Percentiles rank a stretch among this genome's conserved stretches.
Conservation (phyloP, 1,284 basidiomycete species). For the Termitomyces sp. region DNA sequence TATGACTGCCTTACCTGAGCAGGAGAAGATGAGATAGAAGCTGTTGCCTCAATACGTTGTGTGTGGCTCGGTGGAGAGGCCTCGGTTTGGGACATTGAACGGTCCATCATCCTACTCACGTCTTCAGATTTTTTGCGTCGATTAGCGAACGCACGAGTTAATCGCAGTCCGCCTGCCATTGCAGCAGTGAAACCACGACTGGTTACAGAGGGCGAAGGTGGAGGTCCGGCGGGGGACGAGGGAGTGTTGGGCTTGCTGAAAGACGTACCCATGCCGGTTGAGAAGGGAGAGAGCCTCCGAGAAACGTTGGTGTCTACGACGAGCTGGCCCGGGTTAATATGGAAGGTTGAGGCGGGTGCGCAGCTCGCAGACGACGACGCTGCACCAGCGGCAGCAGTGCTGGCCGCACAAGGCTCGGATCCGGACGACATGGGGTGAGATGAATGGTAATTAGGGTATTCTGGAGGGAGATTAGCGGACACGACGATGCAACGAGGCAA, state of each 20-base stretch:
- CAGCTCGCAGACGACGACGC: conserved; percentile 8
- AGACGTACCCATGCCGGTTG: conserved; percentile 16
- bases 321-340: conserved; percentile 8
- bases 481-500: conserved; percentile 18
- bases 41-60: conserved; percentile 16
- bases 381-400: conserved; percentile 13
- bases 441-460: conserved; percentile 17
- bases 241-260: conserved; percentile 11
- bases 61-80: not conserved
- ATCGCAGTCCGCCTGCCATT: conserved; percentile 42
- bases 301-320: conserved; percentile 1
- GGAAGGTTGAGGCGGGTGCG: conserved; percentile 7
- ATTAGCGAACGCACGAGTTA: conserved; percentile 59
- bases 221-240: conserved; percentile 10
- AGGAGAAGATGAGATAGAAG: conserved; percentile 20
- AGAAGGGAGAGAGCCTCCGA: conserved; percentile 9
- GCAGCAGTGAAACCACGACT: conserved; percentile 22
- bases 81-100: conserved; percentile 9
- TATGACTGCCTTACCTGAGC: conserved; percentile 15
- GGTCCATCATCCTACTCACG: conserved; percentile 18
- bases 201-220: conserved; percentile 12
- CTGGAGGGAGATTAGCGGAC: conserved; percentile 18
- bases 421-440: conserved; percentile 17
- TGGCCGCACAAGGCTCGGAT: conserved; percentile 17
- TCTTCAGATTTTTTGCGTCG: conserved; percentile 64